phyloP scores from a whole-genome alignment of 2,329 filamentous ascomycete species.

The Ramichloridium luteum region DNA sequence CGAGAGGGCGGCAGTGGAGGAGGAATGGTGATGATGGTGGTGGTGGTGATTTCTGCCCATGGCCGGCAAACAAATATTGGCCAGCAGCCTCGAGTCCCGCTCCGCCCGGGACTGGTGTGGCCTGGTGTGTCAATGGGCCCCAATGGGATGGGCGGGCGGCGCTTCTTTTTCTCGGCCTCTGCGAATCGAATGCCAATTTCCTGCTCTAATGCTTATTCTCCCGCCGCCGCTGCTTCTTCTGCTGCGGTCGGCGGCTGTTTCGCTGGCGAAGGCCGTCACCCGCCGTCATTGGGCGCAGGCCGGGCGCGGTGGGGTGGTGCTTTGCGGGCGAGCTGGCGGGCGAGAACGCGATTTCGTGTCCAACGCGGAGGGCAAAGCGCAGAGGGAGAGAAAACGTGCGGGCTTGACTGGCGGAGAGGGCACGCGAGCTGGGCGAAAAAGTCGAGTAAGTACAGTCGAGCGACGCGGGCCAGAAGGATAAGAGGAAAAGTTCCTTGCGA shows the following conservation, averaged over 20 bases:
- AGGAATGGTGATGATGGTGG: slow-evolving; percentile 3
- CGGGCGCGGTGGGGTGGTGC: slow-evolving; percentile 1
- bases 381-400: slow-evolving; percentile 12
- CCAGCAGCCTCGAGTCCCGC: too few relatives aligned
- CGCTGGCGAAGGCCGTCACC: too few relatives aligned
- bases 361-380: slow-evolving; percentile 3
- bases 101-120: slow-evolving; percentile 9
- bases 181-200: background rate
- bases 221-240: too few relatives aligned
- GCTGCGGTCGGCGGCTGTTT: too few relatives aligned
- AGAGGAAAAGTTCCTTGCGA: too few relatives aligned
- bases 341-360: slow-evolving; percentile 2
- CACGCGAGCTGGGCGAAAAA: too few relatives aligned
- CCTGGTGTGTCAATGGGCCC: slow-evolving; percentile 2
- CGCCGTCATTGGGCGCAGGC: slow-evolving; percentile 1
- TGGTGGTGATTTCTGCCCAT: slow-evolving; percentile 10
- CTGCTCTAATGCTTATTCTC: too few relatives aligned
- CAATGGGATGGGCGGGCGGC: background rate
- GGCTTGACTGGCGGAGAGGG: slow-evolving; percentile 9
- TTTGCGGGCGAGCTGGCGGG: slow-evolving; percentile 2
- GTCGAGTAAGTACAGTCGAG: too few relatives aligned
- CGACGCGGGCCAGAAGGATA: too few relatives aligned
- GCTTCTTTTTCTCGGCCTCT: slow-evolving; percentile 7
- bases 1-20: slow-evolving; percentile 7
- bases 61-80: slow-evolving; percentile 15